Percentiles rank a stretch among this genome's conserved stretches.
phyloP scores from a whole-genome alignment of 2,329 filamentous ascomycete genomes.

The Septoria petroselini region DNA sequence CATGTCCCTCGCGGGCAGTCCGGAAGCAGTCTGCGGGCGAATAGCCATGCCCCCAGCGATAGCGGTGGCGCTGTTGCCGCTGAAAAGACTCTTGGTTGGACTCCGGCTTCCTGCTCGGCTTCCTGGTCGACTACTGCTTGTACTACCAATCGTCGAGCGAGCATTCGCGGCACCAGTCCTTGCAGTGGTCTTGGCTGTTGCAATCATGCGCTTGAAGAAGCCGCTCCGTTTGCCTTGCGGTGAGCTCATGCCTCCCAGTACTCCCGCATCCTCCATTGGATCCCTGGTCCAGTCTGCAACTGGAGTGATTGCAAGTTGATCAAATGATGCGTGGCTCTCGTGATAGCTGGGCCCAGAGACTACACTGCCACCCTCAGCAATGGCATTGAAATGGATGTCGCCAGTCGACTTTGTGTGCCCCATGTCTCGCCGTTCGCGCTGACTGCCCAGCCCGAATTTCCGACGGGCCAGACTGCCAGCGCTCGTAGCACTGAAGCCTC shows the following conservation, averaged over 20 bases:
- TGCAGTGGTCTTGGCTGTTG: constrained; percentile 81
- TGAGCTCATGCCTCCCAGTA: constrained; percentile 71
- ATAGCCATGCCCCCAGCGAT: constrained; percentile 52
- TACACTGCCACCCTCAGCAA: constrained; percentile 56
- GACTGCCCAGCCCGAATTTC: constrained; percentile 52
- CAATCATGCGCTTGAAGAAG: constrained; percentile 93
- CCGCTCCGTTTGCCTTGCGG: constrained; percentile 78
- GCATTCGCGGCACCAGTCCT: constrained; percentile 76
- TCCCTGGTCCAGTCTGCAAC: constrained; percentile 60
- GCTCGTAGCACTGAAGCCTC: constrained; percentile 89
- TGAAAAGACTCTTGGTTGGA: constrained; percentile 47
- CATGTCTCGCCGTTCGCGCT: constrained; percentile 29
- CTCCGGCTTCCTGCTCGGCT: constrained; percentile 42
- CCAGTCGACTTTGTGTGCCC: constrained; percentile 27
- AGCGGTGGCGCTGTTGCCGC: constrained; percentile 50
- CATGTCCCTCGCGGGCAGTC: constrained; percentile 62
- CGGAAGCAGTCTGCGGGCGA: constrained; percentile 30
- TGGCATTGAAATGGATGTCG: constrained; percentile 32
- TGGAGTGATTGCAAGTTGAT: constrained; percentile 58
- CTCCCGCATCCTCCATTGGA: constrained; percentile 62
- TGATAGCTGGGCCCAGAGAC: constrained; percentile 60
- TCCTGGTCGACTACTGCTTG: constrained; percentile 37
- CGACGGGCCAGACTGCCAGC: constrained; percentile 87
- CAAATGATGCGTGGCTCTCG: constrained; percentile 70
- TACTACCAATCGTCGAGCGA: constrained; percentile 75